These are phyloP conservation scores for Zostera marina DNA, from an alignment of 116 monocot species.

Conservation along the genomic window DNA sequence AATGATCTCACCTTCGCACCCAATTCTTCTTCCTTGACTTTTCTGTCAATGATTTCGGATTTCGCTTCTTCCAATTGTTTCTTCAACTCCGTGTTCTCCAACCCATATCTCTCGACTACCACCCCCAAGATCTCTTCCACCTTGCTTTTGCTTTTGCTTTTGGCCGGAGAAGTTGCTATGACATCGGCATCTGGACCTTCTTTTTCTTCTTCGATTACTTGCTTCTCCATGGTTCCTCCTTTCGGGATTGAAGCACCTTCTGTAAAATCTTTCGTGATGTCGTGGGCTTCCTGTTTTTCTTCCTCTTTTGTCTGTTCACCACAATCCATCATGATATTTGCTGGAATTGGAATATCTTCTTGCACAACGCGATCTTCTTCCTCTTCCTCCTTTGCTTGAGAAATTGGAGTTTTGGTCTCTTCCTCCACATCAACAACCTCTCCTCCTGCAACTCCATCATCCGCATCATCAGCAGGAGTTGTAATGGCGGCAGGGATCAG, in stretches of 20 bases:
- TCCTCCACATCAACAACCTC: neutral
- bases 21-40: constrained; percentile 32
- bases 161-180: neutral
- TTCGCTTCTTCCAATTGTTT: constrained; percentile 23
- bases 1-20: constrained; percentile 2
- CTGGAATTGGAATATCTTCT: neutral
- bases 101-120: constrained; percentile 1
- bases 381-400: neutral
- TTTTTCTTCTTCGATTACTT: neutral
- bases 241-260: neutral
- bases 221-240: neutral
- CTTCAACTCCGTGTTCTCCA: constrained; percentile 36
- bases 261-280: neutral
- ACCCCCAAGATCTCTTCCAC: constrained; percentile 14
- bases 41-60: constrained; percentile 3
- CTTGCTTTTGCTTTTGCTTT: constrained; percentile 8
- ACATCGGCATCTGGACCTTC: neutral
- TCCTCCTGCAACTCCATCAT: neutral
- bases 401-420: neutral
- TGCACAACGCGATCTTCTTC: neutral
- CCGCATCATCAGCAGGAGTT: neutral
- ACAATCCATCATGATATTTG: neutral
- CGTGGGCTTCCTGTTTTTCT: neutral
- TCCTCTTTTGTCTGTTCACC: neutral
- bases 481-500: neutral